These are phyloP conservation scores for Botryosphaeria dothidea DNA, from an alignment of 2,329 filamentous ascomycete genomes.

Conservation along the genomic window DNA sequence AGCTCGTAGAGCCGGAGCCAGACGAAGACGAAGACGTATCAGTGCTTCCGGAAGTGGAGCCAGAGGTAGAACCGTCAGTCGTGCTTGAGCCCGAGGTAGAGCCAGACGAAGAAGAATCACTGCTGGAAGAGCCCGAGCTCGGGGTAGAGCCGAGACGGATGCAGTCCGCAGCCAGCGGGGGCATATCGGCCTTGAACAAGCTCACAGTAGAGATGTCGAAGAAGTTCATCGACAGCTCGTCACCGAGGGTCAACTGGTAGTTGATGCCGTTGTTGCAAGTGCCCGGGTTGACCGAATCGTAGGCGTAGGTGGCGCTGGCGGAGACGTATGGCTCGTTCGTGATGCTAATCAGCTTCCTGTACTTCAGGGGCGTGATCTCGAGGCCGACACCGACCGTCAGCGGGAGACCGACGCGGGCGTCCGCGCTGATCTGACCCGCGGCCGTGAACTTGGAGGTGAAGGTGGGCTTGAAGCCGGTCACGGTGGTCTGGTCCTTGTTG, in stretches of 20 bases:
- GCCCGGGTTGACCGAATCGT: not conserved
- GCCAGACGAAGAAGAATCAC: not conserved
- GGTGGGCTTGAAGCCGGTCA: not conserved
- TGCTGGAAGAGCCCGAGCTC: not conserved
- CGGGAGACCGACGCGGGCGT: not conserved
- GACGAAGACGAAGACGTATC: not conserved
- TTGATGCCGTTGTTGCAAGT: not conserved
- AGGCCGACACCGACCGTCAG: not conserved
- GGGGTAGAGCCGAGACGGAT: not conserved
- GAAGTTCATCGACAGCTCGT: slow-evolving; percentile 8
- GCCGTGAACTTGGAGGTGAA: not conserved
- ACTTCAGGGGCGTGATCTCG: slow-evolving; percentile 5
- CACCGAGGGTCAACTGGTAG: not conserved
- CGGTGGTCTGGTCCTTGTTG: not conserved
- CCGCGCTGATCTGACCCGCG: not conserved
- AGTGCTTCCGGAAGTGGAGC: not conserved
- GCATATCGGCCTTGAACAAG: not conserved
- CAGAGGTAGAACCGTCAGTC: not conserved
- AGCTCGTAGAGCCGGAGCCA: too few species aligned
- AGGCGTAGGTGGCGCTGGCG: not conserved
- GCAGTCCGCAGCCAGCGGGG: not conserved
- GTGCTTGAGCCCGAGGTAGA: not conserved
- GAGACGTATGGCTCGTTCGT: not conserved
- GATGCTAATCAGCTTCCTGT: not conserved
- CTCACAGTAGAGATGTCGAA: not conserved